Conservation (phyloP, 2,329 filamentous ascomycete genomes). For the Aspergillus niger region DNA sequence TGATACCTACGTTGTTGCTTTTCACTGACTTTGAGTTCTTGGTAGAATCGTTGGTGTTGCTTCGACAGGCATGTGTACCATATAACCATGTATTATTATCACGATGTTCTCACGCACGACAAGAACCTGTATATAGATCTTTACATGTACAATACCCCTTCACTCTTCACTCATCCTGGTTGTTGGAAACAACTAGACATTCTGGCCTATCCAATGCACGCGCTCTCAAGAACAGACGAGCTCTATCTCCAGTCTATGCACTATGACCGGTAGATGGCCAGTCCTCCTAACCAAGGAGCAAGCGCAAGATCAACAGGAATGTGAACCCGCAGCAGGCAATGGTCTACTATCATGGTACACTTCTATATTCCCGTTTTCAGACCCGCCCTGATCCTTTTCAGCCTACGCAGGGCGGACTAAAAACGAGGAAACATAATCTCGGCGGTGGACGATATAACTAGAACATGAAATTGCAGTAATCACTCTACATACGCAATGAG, state of each 20-base stretch:
- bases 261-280: conserved; percentile 54
- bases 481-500: neutral
- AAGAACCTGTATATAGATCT: conserved; percentile 24
- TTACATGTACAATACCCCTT: conserved; percentile 25
- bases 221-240: conserved; percentile 48
- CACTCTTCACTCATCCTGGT: conserved; percentile 9
- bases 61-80: neutral
- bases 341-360: conserved; percentile 25
- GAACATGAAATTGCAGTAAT: neutral
- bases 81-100: conserved; percentile 17
- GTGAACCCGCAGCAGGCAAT: conserved; percentile 26
- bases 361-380: conserved; percentile 54
- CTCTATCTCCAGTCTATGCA: conserved; percentile 50
- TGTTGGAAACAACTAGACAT: conserved; percentile 9
- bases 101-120: conserved; percentile 19
- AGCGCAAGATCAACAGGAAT: conserved; percentile 53
- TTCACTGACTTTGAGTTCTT: neutral
- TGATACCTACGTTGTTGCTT: neutral
- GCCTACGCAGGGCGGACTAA: conserved; percentile 59
- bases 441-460: neutral
- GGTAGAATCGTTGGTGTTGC: neutral
- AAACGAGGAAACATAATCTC: conserved; percentile 53
- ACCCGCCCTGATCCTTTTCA: conserved; percentile 52
- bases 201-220: conserved; percentile 6
- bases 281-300: conserved; percentile 38